Base-by-base conservation (phyloP, 2,329 filamentous ascomycete genomes). In the Botrytis fragariae region DNA sequence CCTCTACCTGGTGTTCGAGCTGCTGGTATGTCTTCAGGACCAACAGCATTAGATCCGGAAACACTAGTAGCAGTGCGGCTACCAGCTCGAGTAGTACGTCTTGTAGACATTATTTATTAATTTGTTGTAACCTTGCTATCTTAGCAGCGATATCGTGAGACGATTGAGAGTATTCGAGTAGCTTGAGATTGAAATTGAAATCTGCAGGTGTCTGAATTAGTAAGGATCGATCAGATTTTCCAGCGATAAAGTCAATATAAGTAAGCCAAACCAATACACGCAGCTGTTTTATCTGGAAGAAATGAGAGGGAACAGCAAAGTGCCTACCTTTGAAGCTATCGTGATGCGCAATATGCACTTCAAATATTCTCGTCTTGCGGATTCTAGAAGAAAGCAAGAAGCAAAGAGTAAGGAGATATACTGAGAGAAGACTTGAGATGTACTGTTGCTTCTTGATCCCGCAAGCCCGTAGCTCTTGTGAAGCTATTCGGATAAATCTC, bases 61-160 rank as follows among this genome's bases (percentile, higher is more conserved):
- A 77, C 57, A 74, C 73, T 77, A 39, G 74, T 76, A 60, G 76
- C 73, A 69, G 74, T 74, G 64, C 74, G 77, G 65, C 77, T 79
- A 7, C 77, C 63, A 59, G 76, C 75, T 54, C 79, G 77, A 22
- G 75, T 78, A 12, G 72, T 75, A 44, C 77, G 74, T 69, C 76
- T 72, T 54, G 79, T 77, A 57, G 78, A 78, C 79, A 80, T 80
- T 44, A 25, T 74, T 65, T 35, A 16, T 42, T 25, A 22, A 60
- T 22, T 35, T 37, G 37, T 37, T 45, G 39, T 45, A 37, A 37
- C 22, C 29, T 60, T 60, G 20, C 37, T 48, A 68, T 37, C n/a
- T 29, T 48, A 71, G 42, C 69, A 45, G 44, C 22, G 45, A 48
- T 54, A 44, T 44, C 3, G 69, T 14, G 18, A 42, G 22, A 10